phyloP scores from a whole-genome alignment of 2,329 filamentous ascomycete genomes.

The Pseudogymnoascus destructans region DNA sequence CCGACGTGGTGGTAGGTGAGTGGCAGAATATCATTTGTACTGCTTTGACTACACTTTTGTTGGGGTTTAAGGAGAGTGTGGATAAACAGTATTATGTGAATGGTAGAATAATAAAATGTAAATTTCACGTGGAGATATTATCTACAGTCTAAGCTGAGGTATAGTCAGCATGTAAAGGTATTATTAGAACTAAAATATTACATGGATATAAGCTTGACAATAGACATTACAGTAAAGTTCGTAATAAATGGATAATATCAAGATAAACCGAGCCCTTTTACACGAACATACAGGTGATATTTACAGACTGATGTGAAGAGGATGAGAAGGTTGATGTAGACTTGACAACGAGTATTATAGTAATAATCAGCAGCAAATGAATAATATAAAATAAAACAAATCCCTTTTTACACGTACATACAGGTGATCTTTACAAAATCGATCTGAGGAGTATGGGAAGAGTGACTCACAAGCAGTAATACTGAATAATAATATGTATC shows the following conservation, averaged over 20 bases:
- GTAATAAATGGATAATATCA: background rate
- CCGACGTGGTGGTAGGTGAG: constrained; percentile 11
- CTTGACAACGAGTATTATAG: background rate
- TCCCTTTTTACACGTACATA: background rate
- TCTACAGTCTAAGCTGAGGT: background rate
- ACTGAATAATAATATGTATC: background rate
- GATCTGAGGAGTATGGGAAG: too few species aligned
- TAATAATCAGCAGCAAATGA: background rate
- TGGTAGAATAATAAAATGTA: background rate
- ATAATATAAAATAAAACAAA: background rate
- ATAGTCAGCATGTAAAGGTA: background rate
- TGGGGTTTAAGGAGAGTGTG: background rate
- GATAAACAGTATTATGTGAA: background rate
- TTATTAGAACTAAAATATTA: background rate
- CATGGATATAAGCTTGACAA: background rate
- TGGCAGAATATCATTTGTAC: background rate
- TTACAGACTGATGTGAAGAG: background rate
- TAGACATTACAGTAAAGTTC: background rate
- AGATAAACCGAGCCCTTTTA: background rate
- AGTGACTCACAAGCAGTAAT: too few species aligned
- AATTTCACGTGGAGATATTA: background rate
- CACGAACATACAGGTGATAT: background rate
- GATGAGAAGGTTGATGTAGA: background rate
- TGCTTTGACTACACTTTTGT: background rate
- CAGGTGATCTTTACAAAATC: background rate